Conservation (phyloP, 139 green algal genomes). For the Nannochloris sp. region DNA sequence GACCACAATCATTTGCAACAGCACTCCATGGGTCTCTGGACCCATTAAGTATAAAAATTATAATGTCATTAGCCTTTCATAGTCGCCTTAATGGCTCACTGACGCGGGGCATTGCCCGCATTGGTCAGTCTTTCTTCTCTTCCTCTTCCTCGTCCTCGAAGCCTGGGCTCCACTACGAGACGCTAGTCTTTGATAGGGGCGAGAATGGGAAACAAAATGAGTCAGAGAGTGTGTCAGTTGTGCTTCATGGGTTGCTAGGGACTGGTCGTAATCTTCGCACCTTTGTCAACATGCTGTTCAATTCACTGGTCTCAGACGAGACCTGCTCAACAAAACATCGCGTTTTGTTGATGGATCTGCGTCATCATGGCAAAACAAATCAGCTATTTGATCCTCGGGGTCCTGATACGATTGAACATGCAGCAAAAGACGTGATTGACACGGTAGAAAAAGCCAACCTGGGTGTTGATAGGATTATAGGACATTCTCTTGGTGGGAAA, state of each 20-base stretch:
- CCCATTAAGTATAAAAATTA: too few relatives aligned
- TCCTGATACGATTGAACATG: conserved; percentile 45
- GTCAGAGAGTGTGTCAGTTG: not conserved
- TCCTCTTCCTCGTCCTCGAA: too few relatives aligned
- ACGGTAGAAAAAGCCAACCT: conserved; percentile 28
- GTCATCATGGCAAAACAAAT: conserved; percentile 48
- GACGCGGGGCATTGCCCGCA: too few relatives aligned
- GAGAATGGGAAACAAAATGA: not conserved
- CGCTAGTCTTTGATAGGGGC: not conserved
- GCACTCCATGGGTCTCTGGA: too few relatives aligned
- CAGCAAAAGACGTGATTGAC: conserved; percentile 54
- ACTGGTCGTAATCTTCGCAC: conserved; percentile 20
- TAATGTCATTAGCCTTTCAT: too few relatives aligned
- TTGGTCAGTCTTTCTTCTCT: too few relatives aligned
- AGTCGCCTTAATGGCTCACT: too few relatives aligned
- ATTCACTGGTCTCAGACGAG: conserved; percentile 7
- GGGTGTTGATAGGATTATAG: conserved; percentile 32
- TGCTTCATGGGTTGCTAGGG: conserved; percentile 28
- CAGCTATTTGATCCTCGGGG: conserved; percentile 36
- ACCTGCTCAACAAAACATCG: conserved; percentile 16
- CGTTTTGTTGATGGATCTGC: conserved; percentile 59
- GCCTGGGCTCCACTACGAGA: too few relatives aligned
- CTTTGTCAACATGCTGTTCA: conserved; percentile 2
- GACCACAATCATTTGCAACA: too few relatives aligned
- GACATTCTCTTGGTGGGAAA: conserved; percentile 75